These are phyloP conservation scores for Fraxinus baroniana DNA, from an alignment of 305 asterid genomes.

Conservation along the genomic window DNA sequence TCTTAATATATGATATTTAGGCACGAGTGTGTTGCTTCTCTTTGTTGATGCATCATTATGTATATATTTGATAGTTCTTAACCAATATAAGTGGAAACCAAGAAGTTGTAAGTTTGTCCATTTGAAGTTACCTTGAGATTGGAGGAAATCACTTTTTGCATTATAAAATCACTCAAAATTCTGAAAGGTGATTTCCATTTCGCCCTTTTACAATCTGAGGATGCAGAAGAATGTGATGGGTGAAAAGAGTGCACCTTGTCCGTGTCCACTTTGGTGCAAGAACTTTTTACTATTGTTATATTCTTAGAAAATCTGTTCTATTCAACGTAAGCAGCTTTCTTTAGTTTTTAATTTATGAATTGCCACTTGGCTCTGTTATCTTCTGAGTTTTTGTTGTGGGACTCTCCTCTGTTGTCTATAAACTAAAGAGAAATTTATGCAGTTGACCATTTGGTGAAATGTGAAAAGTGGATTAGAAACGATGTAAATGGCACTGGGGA, in stretches of 20 bases:
- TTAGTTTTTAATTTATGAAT: slow-evolving; percentile 7
- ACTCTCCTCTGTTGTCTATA: slow-evolving; percentile 11
- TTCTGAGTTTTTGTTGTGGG: slow-evolving; percentile 10
- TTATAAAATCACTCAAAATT: neutral
- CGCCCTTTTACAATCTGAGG: neutral
- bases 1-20: neutral
- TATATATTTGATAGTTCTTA: neutral
- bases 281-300: neutral
- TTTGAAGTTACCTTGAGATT: neutral
- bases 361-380: neutral
- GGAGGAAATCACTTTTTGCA: neutral
- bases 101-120: neutral
- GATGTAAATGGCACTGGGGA: slow-evolving; percentile 58
- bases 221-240: neutral
- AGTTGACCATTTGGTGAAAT: slow-evolving; percentile 74
- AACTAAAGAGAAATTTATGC: slow-evolving; percentile 22
- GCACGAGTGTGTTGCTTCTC: neutral
- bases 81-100: neutral
- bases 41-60: neutral
- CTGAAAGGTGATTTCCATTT: neutral
- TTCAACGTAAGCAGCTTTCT: neutral
- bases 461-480: slow-evolving; percentile 76
- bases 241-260: neutral
- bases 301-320: neutral
- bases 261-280: neutral